Evolutionary conservation across 371 early-diverging fungal species (phyloP).

Genomic region (Rhizomucor pusillus): DNA sequence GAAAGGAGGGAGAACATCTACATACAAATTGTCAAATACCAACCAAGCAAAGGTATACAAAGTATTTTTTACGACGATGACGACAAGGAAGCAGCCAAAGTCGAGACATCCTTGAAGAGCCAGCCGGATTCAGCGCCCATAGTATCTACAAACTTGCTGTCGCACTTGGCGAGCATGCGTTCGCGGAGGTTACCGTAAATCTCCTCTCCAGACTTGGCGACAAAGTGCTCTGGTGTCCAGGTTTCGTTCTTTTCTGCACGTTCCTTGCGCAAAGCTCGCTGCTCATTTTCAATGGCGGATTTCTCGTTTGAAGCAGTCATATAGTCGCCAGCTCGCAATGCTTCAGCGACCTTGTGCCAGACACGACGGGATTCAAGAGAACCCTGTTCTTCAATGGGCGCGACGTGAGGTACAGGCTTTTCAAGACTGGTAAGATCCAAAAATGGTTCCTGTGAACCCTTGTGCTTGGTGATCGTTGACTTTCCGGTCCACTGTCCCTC

Average conservation of each 20-base stretch:
- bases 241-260: constrained; percentile 55
- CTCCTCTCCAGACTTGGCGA: constrained; percentile 42
- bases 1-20: too few species aligned
- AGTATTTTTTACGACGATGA: not conserved
- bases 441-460: constrained; percentile 44
- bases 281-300: constrained; percentile 70
- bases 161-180: constrained; percentile 38
- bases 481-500: constrained; percentile 68
- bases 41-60: not conserved
- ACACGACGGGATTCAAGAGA: constrained; percentile 70
- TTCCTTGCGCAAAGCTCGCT: constrained; percentile 66
- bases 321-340: constrained; percentile 65
- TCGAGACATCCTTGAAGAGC: constrained; percentile 23
- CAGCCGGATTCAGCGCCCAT: constrained; percentile 45
- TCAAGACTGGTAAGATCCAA: constrained; percentile 48
- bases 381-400: constrained; percentile 57
- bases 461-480: constrained; percentile 52
- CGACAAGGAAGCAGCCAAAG: constrained; percentile 4
- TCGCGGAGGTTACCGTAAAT: constrained; percentile 42
- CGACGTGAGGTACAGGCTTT: constrained; percentile 41
- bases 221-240: constrained; percentile 60
- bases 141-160: constrained; percentile 47
- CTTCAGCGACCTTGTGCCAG: constrained; percentile 72
- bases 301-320: constrained; percentile 69
- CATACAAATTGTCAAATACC: too few species aligned